Base-by-base conservation (phyloP, 108 stramenopile genomes). In the Skeletonema marinoi region DNA sequence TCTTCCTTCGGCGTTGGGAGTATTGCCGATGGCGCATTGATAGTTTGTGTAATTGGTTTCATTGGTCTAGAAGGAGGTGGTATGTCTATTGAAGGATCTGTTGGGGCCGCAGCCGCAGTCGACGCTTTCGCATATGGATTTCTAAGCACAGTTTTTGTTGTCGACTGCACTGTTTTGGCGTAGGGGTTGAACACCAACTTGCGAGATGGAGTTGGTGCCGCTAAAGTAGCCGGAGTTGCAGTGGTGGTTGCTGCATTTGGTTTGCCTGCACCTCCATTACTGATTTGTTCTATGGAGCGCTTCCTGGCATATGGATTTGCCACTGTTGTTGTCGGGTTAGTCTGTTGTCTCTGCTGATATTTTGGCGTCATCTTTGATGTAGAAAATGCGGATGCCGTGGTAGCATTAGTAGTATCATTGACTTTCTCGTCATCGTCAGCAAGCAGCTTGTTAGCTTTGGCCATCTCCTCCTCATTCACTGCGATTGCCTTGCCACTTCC, bases 171-270 rank as follows among this genome's bases (percentile, higher is more conserved):
- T 60, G 73, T 54, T 60, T 74, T 81, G 32, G 68, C 50, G 50
- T 81, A 81, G 29, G 80, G 80, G 70, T 81, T 81, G 73, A 42
- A 69, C 29, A 75, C 60, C 66, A 39, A 61, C 17, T 54, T 71
- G 16, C 33, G 48, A 58, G 70, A 35, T 50, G 48, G 54, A 5
- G 50, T 46, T 3, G 70, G 30, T 19, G 50, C 32, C 41, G 73
- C 17, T 32, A 14, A 25, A 14, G 25, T 3, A 44, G 32, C 69
- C 8, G 51, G 21, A 10, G 6, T 29, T 1, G 29, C 17, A 66
- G 17, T 13, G 25, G 33, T 1, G 29, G 7, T 17, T 10, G 25
- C 32, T 13, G 35, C 72, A 51, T 36, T 41, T 17, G 36, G 14
- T 16, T 8, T 65, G 64, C 48, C 63, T 7, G 35, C 46, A 51